A percentile compares a stretch with the other conserved stretches of the same genome.
phyloP scores from a whole-genome alignment of 108 stramenopile genomes.

The Conticribra weissflogii region DNA sequence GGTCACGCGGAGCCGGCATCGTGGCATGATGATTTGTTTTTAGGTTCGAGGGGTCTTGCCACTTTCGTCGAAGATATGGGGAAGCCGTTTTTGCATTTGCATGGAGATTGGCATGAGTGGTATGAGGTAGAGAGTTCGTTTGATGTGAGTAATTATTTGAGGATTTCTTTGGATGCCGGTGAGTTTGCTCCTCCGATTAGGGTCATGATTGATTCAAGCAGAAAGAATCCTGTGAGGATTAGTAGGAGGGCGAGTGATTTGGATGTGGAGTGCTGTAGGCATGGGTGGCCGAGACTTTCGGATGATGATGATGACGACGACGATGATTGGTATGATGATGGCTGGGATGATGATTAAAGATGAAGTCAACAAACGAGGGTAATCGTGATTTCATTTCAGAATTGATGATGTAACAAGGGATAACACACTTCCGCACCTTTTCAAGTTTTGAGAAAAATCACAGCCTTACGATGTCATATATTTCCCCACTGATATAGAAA shows the following conservation, averaged over 20 bases:
- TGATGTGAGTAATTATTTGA: conserved; percentile 36
- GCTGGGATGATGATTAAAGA: background rate
- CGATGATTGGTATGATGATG: background rate
- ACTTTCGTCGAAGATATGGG: conserved; percentile 15
- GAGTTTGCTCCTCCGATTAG: conserved; percentile 26
- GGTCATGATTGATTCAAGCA: conserved; percentile 36
- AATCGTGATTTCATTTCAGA: no score
- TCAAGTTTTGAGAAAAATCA: no score
- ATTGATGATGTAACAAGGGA: no score
- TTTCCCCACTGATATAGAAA: no score
- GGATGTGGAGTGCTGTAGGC: conserved; percentile 41
- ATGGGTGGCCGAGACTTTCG: conserved; percentile 35
- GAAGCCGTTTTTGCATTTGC: conserved; percentile 68
- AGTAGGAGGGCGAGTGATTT: conserved; percentile 25
- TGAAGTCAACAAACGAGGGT: no score
- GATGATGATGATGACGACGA: conserved; percentile 13
- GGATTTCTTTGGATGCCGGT: conserved; percentile 45
- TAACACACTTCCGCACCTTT: no score
- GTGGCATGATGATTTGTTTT: conserved; percentile 44
- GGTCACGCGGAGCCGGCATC: conserved; percentile 31
- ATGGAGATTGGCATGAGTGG: conserved; percentile 54
- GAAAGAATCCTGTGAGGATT: conserved; percentile 34
- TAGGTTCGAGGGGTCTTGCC: conserved; percentile 25
- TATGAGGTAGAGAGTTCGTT: conserved; percentile 40
- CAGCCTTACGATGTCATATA: no score